Conservation (phyloP, 345 rosid species). For the Aquilaria sinensis region DNA sequence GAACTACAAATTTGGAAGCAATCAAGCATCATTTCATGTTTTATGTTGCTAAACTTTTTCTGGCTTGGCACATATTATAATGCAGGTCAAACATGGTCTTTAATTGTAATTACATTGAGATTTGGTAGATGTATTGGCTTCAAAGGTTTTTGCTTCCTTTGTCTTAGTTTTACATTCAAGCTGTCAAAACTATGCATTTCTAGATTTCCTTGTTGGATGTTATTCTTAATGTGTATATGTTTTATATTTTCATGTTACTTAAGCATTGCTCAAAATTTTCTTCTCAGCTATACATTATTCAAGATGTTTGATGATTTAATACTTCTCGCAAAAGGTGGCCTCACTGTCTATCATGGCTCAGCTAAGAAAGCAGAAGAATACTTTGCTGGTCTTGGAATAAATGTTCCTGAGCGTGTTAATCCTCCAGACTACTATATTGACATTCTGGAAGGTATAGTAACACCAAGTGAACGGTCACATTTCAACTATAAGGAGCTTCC, state of each 20-base stretch:
- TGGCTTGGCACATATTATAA: no score
- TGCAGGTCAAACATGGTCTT: no score
- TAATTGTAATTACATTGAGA: neutral
- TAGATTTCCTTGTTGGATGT: neutral
- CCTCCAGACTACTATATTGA: conserved; percentile 96
- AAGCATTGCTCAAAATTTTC: conserved; percentile 11
- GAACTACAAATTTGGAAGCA: no score
- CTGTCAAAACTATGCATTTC: no score
- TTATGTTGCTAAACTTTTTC: no score
- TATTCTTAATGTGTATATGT: neutral
- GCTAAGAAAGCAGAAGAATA: conserved; percentile 72
- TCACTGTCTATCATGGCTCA: conserved; percentile 78
- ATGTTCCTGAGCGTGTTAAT: conserved; percentile 77
- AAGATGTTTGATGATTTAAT: conserved; percentile 75
- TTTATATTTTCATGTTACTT: no score
- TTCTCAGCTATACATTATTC: conserved; percentile 86
- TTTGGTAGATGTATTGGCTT: neutral
- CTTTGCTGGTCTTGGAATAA: conserved; percentile 72
- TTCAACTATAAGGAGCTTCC: conserved; percentile 69
- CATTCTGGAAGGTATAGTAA: conserved; percentile 75
- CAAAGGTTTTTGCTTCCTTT: no score
- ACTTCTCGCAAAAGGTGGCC: conserved; percentile 90
- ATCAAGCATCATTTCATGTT: no score
- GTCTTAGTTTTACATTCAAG: no score
- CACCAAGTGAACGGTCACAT: conserved; percentile 35